phyloP scores from a whole-genome alignment of 306 rosid species.

The Quillaja saponaria region DNA sequence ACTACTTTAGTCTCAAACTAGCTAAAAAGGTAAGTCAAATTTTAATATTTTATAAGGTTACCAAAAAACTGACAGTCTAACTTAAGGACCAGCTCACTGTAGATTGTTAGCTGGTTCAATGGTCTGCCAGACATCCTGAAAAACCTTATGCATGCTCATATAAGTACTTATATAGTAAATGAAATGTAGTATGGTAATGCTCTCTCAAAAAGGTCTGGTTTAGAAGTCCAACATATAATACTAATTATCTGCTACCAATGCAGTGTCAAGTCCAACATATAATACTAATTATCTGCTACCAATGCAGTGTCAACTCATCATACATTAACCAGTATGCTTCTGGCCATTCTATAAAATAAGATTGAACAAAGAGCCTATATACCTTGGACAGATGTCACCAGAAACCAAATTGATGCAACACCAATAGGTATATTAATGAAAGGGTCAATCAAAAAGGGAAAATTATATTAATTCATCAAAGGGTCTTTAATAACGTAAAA shows the following conservation, averaged over 20 bases:
- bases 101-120: too few species aligned
- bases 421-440: too few species aligned
- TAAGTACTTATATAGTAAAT: neutral
- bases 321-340: conserved; percentile 2
- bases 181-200: neutral
- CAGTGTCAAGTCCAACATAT: conserved; percentile 6
- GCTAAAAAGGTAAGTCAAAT: too few species aligned
- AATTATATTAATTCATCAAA: too few species aligned
- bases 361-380: neutral
- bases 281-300: conserved; percentile 10
- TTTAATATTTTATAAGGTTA: too few species aligned
- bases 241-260: conserved; percentile 7
- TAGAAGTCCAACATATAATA: neutral
- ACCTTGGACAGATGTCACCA: neutral
- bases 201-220: neutral
- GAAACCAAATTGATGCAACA: too few species aligned
- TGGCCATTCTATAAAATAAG: neutral
- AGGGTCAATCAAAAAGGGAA: too few species aligned
- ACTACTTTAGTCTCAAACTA: too few species aligned
- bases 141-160: conserved; percentile 2
- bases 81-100: too few species aligned
- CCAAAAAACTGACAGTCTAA: too few species aligned
- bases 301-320: neutral
- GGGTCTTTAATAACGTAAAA: too few species aligned
- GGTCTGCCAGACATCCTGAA: too few species aligned